phyloP scores from a whole-genome alignment of 257 asterid species.

The Fraxinus americana region DNA sequence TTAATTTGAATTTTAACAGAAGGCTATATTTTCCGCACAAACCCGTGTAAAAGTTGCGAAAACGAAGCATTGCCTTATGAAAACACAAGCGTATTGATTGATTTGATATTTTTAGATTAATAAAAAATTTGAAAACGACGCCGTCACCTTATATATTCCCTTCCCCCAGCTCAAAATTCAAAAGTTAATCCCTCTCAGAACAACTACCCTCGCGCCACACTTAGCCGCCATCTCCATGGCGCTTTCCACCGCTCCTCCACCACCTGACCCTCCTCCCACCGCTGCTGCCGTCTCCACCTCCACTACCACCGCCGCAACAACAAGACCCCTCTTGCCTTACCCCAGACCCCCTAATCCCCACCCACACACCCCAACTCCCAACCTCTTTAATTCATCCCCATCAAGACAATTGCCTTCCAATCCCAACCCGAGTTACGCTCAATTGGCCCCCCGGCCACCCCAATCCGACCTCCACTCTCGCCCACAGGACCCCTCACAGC shows the following conservation, averaged over 20 bases:
- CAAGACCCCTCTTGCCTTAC: conserved; percentile 21
- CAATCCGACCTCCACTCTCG: background rate
- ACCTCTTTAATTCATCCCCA: conserved; percentile 15
- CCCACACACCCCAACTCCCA: background rate
- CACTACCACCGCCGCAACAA: conserved; percentile 7
- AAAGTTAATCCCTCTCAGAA: background rate
- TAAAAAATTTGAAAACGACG: background rate
- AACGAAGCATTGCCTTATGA: no score
- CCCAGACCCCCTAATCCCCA: conserved; percentile 7
- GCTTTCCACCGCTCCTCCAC: conserved; percentile 35
- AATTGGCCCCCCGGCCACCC: conserved; percentile 11
- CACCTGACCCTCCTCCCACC: conserved; percentile 21
- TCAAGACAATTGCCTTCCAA: background rate
- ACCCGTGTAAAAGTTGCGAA: no score
- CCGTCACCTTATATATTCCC: background rate
- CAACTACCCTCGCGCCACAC: background rate
- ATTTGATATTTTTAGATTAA: background rate
- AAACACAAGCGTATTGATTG: no score
- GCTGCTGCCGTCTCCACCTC: conserved; percentile 11
- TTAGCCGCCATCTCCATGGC: conserved; percentile 23
- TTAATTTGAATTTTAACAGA: no score
- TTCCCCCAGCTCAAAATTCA: background rate
- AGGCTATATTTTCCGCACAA: no score
- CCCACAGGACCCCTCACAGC: background rate
- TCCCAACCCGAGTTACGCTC: conserved; percentile 23